These are phyloP conservation scores for Parascedosporium putredinis DNA, from an alignment of 2,329 filamentous ascomycete species.

Conservation along the genomic window DNA sequence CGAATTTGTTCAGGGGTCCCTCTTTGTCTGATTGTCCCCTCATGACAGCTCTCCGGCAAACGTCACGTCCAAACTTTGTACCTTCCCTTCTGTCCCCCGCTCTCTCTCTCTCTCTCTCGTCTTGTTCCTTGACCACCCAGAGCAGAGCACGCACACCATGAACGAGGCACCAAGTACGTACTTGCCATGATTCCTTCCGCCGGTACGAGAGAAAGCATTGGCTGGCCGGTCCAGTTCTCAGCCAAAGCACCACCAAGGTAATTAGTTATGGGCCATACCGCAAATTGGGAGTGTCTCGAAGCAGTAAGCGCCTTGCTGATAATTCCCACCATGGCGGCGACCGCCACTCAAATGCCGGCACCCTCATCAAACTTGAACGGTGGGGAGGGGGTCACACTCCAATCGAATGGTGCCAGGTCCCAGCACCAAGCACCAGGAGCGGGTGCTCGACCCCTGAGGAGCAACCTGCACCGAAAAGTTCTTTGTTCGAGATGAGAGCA, in stretches of 20 bases:
- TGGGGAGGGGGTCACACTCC: background rate
- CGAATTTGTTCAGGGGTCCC: background rate
- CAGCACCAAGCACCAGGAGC: background rate
- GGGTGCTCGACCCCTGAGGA: background rate
- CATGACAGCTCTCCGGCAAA: too few relatives aligned
- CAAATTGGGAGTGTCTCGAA: slow-evolving; percentile 8
- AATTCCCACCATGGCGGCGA: slow-evolving; percentile 6
- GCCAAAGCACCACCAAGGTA: too few relatives aligned
- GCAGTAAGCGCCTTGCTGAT: slow-evolving; percentile 4
- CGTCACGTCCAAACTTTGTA: too few relatives aligned
- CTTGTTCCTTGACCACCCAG: too few relatives aligned
- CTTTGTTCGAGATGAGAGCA: too few relatives aligned
- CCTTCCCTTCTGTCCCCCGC: too few relatives aligned
- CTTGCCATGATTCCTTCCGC: background rate
- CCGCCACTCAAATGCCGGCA: slow-evolving; percentile 1
- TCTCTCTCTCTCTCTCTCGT: too few relatives aligned
- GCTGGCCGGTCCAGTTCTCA: too few relatives aligned
- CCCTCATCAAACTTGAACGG: slow-evolving; percentile 1
- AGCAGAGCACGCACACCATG: too few relatives aligned
- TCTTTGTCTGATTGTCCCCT: slow-evolving; percentile 1
- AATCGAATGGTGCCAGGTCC: slow-evolving; percentile 2
- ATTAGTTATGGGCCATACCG: slow-evolving; percentile 1
- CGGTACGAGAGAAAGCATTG: background rate
- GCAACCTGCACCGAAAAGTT: too few relatives aligned
- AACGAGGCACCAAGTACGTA: background rate